Conservation (phyloP, 2,329 filamentous ascomycete species). For the Thelonectria blattea region DNA sequence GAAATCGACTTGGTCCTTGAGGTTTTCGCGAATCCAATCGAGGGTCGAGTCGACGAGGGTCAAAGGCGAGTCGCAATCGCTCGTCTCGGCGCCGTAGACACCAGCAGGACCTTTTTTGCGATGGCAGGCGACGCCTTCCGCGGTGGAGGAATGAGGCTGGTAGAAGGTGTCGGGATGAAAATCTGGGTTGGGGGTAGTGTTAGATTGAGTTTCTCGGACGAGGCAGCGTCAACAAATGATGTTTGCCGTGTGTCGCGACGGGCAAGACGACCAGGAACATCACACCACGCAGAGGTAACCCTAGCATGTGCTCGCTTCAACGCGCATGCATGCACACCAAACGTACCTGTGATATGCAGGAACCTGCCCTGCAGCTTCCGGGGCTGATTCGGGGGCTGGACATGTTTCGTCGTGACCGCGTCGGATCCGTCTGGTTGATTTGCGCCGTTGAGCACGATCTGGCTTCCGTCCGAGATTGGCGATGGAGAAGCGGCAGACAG, state of each 20-base stretch:
- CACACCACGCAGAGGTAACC: conserved; percentile 8
- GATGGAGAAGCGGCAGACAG: conserved; percentile 30
- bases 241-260: neutral
- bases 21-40: conserved; percentile 80
- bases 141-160: conserved; percentile 75
- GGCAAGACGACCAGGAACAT: conserved; percentile 1
- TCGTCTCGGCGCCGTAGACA: conserved; percentile 81
- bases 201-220: conserved; percentile 20
- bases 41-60: conserved; percentile 87
- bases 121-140: conserved; percentile 76
- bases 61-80: conserved; percentile 85
- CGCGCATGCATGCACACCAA: conserved; percentile 10
- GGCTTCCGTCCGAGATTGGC: conserved; percentile 30
- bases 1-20: conserved; percentile 84
- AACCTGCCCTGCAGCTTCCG: conserved; percentile 74
- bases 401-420: conserved; percentile 22
- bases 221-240: conserved; percentile 22
- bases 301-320: conserved; percentile 12
- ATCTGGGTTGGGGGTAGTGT: conserved; percentile 60
- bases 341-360: conserved; percentile 84
- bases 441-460: conserved; percentile 28
- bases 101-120: conserved; percentile 78
- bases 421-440: conserved; percentile 18
- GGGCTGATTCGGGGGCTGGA: conserved; percentile 30
- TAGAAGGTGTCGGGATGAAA: conserved; percentile 92